Conservation (phyloP, 306 rosid genomes). For the Elaeagnus macrophylla region DNA sequence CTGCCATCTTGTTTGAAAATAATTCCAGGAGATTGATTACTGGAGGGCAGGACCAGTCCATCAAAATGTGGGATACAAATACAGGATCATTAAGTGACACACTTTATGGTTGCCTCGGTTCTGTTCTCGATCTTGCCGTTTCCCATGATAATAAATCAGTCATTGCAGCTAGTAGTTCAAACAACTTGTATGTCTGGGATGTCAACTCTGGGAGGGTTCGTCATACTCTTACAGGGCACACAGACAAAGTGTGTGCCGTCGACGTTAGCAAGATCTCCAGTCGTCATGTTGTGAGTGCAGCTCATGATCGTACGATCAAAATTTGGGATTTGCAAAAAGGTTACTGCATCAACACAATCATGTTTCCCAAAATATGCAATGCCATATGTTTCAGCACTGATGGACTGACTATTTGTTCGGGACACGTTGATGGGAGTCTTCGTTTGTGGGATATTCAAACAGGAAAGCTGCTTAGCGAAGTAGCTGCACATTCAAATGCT, state of each 20-base stretch:
- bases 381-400: conserved; percentile 80
- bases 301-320: conserved; percentile 91
- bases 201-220: conserved; percentile 70
- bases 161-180: conserved; percentile 97
- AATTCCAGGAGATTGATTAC: conserved; percentile 71
- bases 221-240: conserved; percentile 84
- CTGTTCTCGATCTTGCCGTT: conserved; percentile 76
- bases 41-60: conserved; percentile 84
- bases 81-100: conserved; percentile 54
- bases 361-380: conserved; percentile 76
- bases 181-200: conserved; percentile 87
- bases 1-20: conserved; percentile 64
- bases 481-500: conserved; percentile 83
- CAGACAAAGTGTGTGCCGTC: conserved; percentile 92
- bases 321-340: conserved; percentile 94
- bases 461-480: conserved; percentile 78
- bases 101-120: conserved; percentile 83
- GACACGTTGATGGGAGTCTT: conserved; percentile 92
- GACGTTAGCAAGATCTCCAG: conserved; percentile 85
- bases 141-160: conserved; percentile 81
- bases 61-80: conserved; percentile 85
- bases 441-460: conserved; percentile 83
- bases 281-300: conserved; percentile 84
- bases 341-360: conserved; percentile 83
- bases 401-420: conserved; percentile 81